These are phyloP conservation scores for Haplosporangium gracile DNA, from an alignment of 192 early-diverging fungal genomes.

Conservation along the genomic window DNA sequence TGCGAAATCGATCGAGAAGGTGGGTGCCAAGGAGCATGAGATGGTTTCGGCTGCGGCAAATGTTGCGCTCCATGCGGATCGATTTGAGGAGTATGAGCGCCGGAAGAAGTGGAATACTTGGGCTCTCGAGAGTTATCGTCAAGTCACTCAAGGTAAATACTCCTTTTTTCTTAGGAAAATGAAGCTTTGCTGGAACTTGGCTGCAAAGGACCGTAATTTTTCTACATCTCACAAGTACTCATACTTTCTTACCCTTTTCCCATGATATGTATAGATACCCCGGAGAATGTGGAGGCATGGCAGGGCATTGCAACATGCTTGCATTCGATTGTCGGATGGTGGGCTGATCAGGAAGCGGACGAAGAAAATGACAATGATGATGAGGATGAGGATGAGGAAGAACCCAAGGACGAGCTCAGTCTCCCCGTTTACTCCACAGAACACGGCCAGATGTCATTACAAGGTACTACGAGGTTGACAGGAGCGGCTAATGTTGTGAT, in stretches of 20 bases:
- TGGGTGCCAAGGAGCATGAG: conserved; percentile 35
- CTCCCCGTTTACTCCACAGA: conserved; percentile 49
- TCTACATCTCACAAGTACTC: not conserved
- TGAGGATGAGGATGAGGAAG: conserved; percentile 37
- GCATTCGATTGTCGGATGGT: conserved; percentile 58
- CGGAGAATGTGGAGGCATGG: conserved; percentile 48
- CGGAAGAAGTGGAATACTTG: conserved; percentile 52
- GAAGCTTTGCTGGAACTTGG: not conserved
- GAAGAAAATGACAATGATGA: conserved; percentile 23
- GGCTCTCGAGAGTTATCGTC: conserved; percentile 41
- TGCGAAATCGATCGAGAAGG: conserved; percentile 50
- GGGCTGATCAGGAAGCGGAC: conserved; percentile 50
- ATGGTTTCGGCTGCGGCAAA: conserved; percentile 46
- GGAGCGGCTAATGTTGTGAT: not conserved
- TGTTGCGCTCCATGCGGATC: conserved; percentile 47
- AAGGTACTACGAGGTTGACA: conserved; percentile 11
- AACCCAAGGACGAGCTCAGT: conserved; percentile 47
- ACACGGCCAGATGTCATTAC: conserved; percentile 42
- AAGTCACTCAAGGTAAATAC: conserved; percentile 31
- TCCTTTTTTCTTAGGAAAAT: not conserved
- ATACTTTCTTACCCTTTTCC: not conserved
- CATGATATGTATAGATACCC: conserved; percentile 23
- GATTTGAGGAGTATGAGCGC: conserved; percentile 49
- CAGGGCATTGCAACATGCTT: conserved; percentile 50
- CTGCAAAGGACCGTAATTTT: not conserved